Evolutionary conservation across 371 early-diverging fungal species (phyloP), one percentile per base, ranked within the genome.

Genomic region (Actinomortierella wolfii): DNA sequence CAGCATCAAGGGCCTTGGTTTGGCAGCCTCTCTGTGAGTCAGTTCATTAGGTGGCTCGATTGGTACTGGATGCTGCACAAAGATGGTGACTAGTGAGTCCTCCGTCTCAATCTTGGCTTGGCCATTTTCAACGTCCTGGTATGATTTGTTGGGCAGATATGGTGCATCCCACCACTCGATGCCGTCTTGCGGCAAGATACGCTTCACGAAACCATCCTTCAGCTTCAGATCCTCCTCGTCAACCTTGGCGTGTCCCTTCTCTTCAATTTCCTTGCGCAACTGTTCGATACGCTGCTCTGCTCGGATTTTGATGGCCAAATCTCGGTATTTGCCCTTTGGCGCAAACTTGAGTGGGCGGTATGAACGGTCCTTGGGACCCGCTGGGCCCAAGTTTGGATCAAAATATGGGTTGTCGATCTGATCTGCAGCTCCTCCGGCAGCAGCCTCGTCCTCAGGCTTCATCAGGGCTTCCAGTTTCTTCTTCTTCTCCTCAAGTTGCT

Each of bases 151-250:
- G 8, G 83, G 78, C 8, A 94, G 81, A 26, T 97, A 84, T 8
- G 88, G 92, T 26, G 85, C 85, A 82, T 98, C 97, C 99, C 97
- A 97, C 99, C 97, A 97, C 76, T 97, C 99, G 3, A 92, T 67
- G 4, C 67, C 88, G 1, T 64, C 79, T 8, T 97, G 95, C 7
- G 96, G 92, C 24, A 28, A 23, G 13, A 24, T 45, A 18, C 43
- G 21, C 39, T 49, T 50, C 44, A 57, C 24, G 23, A 56, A 59
- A 65, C 81, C 76, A 78, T 91, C 92, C 80, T 90, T 83, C 40
- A 86, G 69, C 61, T 94, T 93, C 54, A 93, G 51, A 46, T 94
- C 94, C 20, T 84, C 87, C 25, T 94, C 92, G 81, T 95, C 87
- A 41, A 94, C 92, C 0, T 93, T 89, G 48, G 89, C 89, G 51